A percentile compares a stretch with the other conserved stretches of the same genome.
These are phyloP conservation scores for Biscogniauxia sp. DNA, from an alignment of 2,329 filamentous ascomycete genomes.

Conservation along the genomic window DNA sequence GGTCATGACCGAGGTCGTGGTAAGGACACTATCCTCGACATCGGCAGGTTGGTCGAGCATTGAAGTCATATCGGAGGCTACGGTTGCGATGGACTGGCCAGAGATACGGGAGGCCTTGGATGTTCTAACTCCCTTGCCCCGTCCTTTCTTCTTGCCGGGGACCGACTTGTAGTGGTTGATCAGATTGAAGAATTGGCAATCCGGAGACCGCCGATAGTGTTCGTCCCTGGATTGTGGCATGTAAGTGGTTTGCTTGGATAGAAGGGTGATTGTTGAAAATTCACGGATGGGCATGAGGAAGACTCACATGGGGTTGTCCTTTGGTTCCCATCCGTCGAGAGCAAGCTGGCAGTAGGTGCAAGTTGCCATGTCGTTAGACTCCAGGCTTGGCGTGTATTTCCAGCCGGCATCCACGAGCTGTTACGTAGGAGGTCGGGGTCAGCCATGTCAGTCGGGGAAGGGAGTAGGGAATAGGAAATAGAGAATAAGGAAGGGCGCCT, in stretches of 20 bases:
- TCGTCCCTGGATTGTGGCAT: slow-evolving; percentile 61
- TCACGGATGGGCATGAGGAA: too few species aligned
- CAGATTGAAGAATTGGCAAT: slow-evolving; percentile 80
- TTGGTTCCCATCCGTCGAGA: slow-evolving; percentile 91
- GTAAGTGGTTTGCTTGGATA: slow-evolving; percentile 4
- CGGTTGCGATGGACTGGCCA: slow-evolving; percentile 53
- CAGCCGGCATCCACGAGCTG: slow-evolving; percentile 89
- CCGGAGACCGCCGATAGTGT: slow-evolving; percentile 73
- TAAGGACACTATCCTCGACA: slow-evolving; percentile 58
- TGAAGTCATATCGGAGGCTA: slow-evolving; percentile 48
- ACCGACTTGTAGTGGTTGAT: slow-evolving; percentile 52
- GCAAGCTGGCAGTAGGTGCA: slow-evolving; percentile 89
- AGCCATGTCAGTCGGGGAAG: slow-evolving; percentile 19
- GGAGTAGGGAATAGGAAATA: background rate
- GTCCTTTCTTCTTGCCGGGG: slow-evolving; percentile 52
- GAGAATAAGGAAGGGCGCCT: slow-evolving; percentile 23
- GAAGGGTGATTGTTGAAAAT: too few species aligned
- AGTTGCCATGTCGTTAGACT: slow-evolving; percentile 84
- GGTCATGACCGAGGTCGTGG: slow-evolving; percentile 58
- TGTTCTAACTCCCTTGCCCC: slow-evolving; percentile 51
- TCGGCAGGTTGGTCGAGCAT: slow-evolving; percentile 47
- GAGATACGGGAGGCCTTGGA: slow-evolving; percentile 72
- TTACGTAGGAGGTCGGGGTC: too few species aligned
- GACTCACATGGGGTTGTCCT: slow-evolving; percentile 80
- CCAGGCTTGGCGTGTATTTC: slow-evolving; percentile 83